Evolutionary conservation across 768 basidiomycete species (phyloP).

Genomic region (Leccinum imitatum): DNA sequence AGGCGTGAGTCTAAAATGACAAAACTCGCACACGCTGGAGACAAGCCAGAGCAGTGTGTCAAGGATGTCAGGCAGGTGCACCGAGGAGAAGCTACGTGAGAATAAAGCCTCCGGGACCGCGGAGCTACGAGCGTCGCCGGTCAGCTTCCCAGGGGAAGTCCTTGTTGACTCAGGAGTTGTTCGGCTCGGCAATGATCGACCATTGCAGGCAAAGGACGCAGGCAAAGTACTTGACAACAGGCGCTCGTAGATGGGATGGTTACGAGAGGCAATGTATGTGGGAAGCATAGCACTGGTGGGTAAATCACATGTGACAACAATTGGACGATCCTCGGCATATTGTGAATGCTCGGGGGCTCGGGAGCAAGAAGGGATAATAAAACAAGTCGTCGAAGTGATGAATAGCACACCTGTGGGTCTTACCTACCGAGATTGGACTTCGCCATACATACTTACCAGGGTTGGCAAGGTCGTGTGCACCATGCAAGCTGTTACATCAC

Average conservation of each 20-base stretch:
- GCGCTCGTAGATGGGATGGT: too few species aligned
- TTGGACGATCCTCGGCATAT: not conserved
- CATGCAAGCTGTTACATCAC: not conserved
- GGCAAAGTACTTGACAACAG: not conserved
- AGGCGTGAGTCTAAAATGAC: not conserved
- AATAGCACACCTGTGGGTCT: not conserved
- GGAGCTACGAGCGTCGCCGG: not conserved
- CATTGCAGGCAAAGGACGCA: not conserved
- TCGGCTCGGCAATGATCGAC: not conserved
- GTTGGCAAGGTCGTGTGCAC: not conserved
- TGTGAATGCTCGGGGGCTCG: not conserved
- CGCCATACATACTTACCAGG: not conserved
- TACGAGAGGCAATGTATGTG: conserved; percentile 30
- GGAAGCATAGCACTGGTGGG: not conserved
- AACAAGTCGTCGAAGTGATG: not conserved
- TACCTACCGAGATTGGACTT: not conserved
- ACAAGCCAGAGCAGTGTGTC: not conserved
- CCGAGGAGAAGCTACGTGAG: not conserved
- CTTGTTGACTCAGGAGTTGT: not conserved
- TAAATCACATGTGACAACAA: not conserved
- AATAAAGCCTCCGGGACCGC: not conserved
- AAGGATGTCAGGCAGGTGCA: not conserved
- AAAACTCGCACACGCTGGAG: not conserved
- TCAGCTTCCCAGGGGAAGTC: conserved; percentile 4
- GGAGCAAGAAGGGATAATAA: not conserved